Percentiles rank a stretch among this genome's conserved stretches.
Conservation (phyloP, 768 basidiomycete species). For the Suillus fuscotomentosus region DNA sequence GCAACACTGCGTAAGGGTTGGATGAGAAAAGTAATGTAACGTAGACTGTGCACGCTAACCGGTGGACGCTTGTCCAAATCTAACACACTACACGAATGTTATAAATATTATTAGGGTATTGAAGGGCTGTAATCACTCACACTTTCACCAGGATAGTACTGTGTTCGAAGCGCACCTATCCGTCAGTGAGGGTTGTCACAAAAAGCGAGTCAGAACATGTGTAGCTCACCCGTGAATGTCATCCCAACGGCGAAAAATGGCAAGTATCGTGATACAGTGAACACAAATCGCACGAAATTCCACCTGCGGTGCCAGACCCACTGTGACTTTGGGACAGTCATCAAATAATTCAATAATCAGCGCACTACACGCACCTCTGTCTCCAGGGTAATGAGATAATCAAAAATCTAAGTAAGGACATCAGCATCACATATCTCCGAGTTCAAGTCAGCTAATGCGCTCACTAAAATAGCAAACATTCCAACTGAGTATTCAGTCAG, state of each 20-base stretch:
- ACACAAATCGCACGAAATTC: background rate
- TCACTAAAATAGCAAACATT: background rate
- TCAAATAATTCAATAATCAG: background rate
- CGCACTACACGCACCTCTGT: background rate
- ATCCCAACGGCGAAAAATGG: background rate
- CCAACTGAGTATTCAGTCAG: background rate
- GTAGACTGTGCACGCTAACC: background rate
- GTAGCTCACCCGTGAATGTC: background rate
- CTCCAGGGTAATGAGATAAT: background rate
- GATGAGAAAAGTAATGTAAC: background rate
- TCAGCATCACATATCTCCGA: background rate
- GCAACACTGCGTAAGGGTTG: background rate
- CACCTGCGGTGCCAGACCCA: background rate
- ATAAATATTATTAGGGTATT: background rate
- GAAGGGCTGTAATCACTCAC: background rate
- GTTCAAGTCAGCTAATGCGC: background rate
- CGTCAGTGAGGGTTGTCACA: background rate
- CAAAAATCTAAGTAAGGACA: background rate
- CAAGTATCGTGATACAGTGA: background rate
- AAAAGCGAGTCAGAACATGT: background rate
- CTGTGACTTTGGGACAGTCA: background rate
- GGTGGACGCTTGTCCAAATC: background rate
- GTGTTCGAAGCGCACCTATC: background rate
- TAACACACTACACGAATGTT: background rate
- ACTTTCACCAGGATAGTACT: constrained; percentile 2